These are phyloP conservation scores for Ganoderma sp. DNA, from an alignment of 1,284 basidiomycete genomes.

Conservation along the genomic window DNA sequence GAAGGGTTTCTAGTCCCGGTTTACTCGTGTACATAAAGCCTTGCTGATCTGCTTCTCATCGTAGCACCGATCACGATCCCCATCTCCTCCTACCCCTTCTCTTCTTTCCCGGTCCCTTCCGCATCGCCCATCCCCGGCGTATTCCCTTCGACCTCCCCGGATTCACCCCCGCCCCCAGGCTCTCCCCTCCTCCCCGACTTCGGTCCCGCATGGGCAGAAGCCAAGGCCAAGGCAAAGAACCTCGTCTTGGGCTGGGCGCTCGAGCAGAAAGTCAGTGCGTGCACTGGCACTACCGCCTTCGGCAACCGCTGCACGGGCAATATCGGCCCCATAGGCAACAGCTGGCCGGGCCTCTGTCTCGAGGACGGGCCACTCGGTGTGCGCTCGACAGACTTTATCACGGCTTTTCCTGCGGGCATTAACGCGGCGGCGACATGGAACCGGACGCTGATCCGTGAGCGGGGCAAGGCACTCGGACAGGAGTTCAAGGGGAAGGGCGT, in stretches of 20 bases:
- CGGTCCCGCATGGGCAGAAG: conserved; percentile 47
- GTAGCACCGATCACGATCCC: conserved; percentile 29
- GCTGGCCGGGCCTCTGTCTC: conserved; percentile 69
- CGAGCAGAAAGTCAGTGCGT: conserved; percentile 50
- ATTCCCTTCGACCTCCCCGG: conserved; percentile 38
- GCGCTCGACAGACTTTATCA: conserved; percentile 54
- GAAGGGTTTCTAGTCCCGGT: too few species aligned
- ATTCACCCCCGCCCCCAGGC: conserved; percentile 39
- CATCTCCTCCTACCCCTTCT: conserved; percentile 35
- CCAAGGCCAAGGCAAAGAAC: conserved; percentile 46
- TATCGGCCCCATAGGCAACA: conserved; percentile 43
- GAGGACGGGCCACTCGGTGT: conserved; percentile 60
- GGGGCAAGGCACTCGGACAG: conserved; percentile 73
- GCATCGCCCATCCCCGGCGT: conserved; percentile 38
- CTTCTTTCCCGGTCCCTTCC: conserved; percentile 42
- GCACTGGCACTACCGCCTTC: conserved; percentile 53
- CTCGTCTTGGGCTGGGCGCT: conserved; percentile 45
- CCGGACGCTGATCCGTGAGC: conserved; percentile 67
- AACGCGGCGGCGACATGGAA: conserved; percentile 67
- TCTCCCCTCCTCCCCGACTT: conserved; percentile 50
- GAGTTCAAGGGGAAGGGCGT: conserved; percentile 85
- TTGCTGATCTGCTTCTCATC: background rate
- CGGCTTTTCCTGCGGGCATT: conserved; percentile 65
- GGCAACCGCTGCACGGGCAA: conserved; percentile 54
- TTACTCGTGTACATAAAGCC: background rate